A percentile compares a stretch with the other conserved stretches of the same genome.
phyloP scores from a whole-genome alignment of 78 protist genomes.

The Protostelium mycophagum region DNA sequence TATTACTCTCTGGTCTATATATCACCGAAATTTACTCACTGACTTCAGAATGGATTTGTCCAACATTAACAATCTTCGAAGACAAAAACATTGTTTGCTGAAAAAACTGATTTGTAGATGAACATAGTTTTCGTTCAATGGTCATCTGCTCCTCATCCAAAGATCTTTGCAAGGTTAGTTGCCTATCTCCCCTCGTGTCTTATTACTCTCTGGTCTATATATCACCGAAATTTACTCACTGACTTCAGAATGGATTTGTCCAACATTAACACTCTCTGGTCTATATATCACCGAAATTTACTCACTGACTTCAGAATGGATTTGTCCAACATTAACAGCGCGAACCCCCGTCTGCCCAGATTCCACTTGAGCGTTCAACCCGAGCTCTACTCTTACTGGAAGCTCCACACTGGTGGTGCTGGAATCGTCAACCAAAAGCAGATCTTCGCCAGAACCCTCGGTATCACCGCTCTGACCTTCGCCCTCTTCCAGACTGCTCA shows the following conservation, averaged over 20 bases:
- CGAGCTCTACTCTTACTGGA: neutral
- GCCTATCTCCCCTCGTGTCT: no score
- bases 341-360: neutral
- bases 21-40: no score
- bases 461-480: neutral
- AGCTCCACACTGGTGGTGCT: neutral
- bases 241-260: neutral
- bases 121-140: no score
- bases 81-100: no score
- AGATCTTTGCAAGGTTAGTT: no score
- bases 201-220: no score
- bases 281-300: no score
- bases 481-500: neutral
- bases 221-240: no score
- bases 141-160: no score
- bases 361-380: neutral
- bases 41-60: neutral
- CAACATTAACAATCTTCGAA: neutral
- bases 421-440: neutral
- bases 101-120: no score
- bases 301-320: no score
- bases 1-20: no score
- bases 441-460: neutral
- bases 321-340: neutral
- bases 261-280: neutral